These are phyloP conservation scores for Thecaphora thlaspeos DNA, from an alignment of 1,284 basidiomycete genomes.

Conservation along the genomic window DNA sequence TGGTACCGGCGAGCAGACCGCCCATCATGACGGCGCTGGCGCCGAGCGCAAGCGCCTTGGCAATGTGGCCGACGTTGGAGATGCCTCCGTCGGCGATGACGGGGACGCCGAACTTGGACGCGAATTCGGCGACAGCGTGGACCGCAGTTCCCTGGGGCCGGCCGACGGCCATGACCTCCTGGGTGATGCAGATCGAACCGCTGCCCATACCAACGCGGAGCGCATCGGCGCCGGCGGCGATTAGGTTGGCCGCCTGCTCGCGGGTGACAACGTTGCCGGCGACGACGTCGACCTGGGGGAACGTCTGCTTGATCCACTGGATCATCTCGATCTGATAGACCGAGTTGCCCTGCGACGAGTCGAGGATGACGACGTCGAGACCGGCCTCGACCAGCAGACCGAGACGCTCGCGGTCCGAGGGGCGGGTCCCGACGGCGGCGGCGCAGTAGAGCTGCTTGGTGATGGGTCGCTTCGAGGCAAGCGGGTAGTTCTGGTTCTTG, in stretches of 20 bases:
- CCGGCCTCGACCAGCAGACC: constrained; percentile 85
- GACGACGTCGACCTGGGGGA: constrained; percentile 77
- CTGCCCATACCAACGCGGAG: constrained; percentile 96
- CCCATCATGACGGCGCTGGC: constrained; percentile 99
- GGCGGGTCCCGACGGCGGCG: constrained; percentile 93
- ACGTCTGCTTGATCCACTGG: constrained; percentile 81
- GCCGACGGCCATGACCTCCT: constrained; percentile 99
- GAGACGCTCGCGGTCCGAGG: constrained; percentile 82
- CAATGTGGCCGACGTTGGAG: constrained; percentile 92
- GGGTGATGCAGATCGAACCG: constrained; percentile 98
- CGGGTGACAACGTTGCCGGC: constrained; percentile 97
- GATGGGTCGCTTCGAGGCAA: constrained; percentile 86
- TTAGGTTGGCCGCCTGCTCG: constrained; percentile 91
- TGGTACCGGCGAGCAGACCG: constrained; percentile 88
- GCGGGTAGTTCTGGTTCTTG: constrained; percentile 96
- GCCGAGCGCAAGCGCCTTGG: constrained; percentile 91
- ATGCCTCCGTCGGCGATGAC: constrained; percentile 98
- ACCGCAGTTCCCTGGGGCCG: constrained; percentile 97
- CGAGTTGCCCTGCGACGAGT: constrained; percentile 97
- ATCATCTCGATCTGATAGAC: constrained; percentile 93
- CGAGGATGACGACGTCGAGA: constrained; percentile 89
- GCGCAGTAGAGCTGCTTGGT: constrained; percentile 96
- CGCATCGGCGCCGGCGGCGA: constrained; percentile 89
- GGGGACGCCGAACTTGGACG: constrained; percentile 88
- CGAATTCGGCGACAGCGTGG: constrained; percentile 90